These are phyloP conservation scores for Croton laevigatus DNA, from an alignment of 441 rosid species.

Conservation along the genomic window DNA sequence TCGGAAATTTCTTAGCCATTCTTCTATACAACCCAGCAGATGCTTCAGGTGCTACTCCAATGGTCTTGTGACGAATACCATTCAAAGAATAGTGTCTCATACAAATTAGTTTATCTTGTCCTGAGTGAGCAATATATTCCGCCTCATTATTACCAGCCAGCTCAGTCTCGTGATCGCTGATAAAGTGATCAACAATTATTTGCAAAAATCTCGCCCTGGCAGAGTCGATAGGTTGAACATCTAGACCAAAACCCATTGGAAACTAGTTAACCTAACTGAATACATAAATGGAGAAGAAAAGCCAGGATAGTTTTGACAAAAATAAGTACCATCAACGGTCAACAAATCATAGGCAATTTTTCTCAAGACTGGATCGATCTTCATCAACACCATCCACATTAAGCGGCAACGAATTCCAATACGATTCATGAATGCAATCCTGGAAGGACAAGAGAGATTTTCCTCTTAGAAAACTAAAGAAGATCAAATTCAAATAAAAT, in stretches of 20 bases:
- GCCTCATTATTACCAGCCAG: slow-evolving; percentile 45
- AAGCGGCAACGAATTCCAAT: slow-evolving; percentile 57
- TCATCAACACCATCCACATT: slow-evolving; percentile 63
- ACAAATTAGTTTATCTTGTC: slow-evolving; percentile 60
- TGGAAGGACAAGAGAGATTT: slow-evolving; percentile 15
- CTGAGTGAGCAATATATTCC: slow-evolving; percentile 45
- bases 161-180: slow-evolving; percentile 57
- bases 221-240: slow-evolving; percentile 84
- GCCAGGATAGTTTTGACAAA: background rate
- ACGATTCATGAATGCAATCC: slow-evolving; percentile 81
- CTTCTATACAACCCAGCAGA: slow-evolving; percentile 90
- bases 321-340: slow-evolving; percentile 56
- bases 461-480: background rate
- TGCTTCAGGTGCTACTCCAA: slow-evolving; percentile 93
- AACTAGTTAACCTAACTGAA: slow-evolving; percentile 17
- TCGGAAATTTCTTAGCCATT: slow-evolving; percentile 84
- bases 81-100: slow-evolving; percentile 75
- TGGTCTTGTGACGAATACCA: slow-evolving; percentile 74
- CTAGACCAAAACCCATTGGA: slow-evolving; percentile 35
- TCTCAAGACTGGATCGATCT: slow-evolving; percentile 59
- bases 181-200: slow-evolving; percentile 73
- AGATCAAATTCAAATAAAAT: background rate
- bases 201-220: slow-evolving; percentile 80
- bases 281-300: background rate
- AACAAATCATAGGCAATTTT: slow-evolving; percentile 49